phyloP scores from a whole-genome alignment of 1,139 yeast genomes.

The Taphrina betulina region DNA sequence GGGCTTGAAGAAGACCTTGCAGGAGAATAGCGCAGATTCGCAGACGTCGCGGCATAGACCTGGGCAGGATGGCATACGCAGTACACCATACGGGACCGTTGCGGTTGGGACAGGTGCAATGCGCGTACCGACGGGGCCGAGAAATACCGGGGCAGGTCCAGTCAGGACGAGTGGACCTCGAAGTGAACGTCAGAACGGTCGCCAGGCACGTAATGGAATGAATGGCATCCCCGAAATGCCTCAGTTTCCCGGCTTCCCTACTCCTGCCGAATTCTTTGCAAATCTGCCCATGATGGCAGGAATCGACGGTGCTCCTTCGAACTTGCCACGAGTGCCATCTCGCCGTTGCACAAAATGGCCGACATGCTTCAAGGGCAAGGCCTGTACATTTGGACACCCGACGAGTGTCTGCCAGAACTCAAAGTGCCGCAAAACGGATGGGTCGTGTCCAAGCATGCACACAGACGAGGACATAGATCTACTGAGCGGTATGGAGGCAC shows the following conservation, averaged over 20 bases:
- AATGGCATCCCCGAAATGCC: constrained; percentile 19
- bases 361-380: constrained; percentile 15
- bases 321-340: constrained; percentile 3
- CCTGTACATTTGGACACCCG: constrained; percentile 29
- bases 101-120: constrained; percentile 9
- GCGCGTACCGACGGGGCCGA: constrained; percentile 22
- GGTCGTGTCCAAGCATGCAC: constrained; percentile 17
- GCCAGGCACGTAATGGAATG: background rate
- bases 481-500: constrained; percentile 10
- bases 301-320: background rate
- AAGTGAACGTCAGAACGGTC: constrained; percentile 1
- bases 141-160: constrained; percentile 11
- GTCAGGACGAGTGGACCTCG: background rate
- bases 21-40: constrained; percentile 11
- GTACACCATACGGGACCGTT: constrained; percentile 25
- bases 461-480: constrained; percentile 20
- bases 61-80: constrained; percentile 16
- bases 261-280: constrained; percentile 29
- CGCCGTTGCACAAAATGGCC: constrained; percentile 29
- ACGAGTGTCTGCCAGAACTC: constrained; percentile 14
- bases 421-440: constrained; percentile 13
- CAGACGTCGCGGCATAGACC: constrained; percentile 16
- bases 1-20: constrained; percentile 21
- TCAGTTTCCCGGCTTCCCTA: constrained; percentile 21
- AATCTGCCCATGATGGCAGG: constrained; percentile 9